A percentile compares a stretch with the other conserved stretches of the same genome.
phyloP scores from a whole-genome alignment of 2,329 filamentous ascomycete species.

The Beauveria medogensis region DNA sequence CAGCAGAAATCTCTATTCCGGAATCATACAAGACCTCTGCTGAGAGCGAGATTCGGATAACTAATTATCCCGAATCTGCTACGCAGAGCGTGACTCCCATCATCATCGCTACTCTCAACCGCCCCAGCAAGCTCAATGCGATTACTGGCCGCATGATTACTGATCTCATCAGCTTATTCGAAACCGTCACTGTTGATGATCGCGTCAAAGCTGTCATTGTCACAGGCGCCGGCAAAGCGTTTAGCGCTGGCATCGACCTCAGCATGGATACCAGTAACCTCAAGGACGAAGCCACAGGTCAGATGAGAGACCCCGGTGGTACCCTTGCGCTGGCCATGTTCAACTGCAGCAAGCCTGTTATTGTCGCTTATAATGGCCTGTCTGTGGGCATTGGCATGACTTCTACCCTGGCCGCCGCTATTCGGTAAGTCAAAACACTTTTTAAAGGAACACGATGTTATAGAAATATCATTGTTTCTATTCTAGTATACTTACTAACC shows the following conservation, averaged over 20 bases:
- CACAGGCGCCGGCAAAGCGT: slow-evolving; percentile 51
- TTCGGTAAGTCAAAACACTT: slow-evolving; percentile 1
- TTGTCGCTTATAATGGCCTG: slow-evolving; percentile 15
- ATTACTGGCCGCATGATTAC: slow-evolving; percentile 37
- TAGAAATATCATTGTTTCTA: too few relatives aligned
- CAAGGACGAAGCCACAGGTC: background rate
- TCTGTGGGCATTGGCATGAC: slow-evolving; percentile 14
- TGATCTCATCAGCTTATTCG: slow-evolving; percentile 36
- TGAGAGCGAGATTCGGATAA: slow-evolving; percentile 1
- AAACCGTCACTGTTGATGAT: slow-evolving; percentile 50
- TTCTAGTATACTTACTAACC: too few relatives aligned
- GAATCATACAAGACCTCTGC: background rate
- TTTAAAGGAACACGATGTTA: background rate
- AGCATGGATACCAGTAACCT: slow-evolving; percentile 5
- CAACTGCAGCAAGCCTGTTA: slow-evolving; percentile 14
- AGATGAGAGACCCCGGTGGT: slow-evolving; percentile 28
- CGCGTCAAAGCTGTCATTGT: slow-evolving; percentile 49
- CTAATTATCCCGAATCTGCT: slow-evolving; percentile 1
- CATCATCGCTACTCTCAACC: slow-evolving; percentile 44
- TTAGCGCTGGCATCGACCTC: slow-evolving; percentile 58
- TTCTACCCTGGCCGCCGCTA: slow-evolving; percentile 12
- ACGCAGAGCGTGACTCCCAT: slow-evolving; percentile 20
- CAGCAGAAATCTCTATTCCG: background rate
- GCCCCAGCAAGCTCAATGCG: slow-evolving; percentile 45
- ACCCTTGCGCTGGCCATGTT: slow-evolving; percentile 12